Base-by-base conservation (phyloP, 768 basidiomycete species). In the Leccinum incarnatum region DNA sequence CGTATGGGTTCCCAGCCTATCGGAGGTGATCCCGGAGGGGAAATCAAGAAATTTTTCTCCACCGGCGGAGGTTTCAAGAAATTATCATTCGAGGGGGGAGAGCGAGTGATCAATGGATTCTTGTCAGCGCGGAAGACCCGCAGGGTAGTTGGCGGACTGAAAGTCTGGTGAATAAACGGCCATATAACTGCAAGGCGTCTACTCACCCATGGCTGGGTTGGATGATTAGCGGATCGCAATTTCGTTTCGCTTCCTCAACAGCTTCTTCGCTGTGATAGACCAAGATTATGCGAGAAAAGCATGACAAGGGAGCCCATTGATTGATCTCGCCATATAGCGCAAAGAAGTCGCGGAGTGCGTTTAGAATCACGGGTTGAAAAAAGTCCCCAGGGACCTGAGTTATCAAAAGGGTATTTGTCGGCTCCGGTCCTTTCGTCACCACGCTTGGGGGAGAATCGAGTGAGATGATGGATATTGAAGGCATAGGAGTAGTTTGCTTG, bases 11-110 rank as follows among this genome's bases (percentile, higher is more conserved):
- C 94, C 97, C 97, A 99, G 3, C 95, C 97, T 1, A 95, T 87
- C 0, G 97, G 97, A 0, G 97, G 97, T 0, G 95, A 97, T 5
- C 97, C 97, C 4, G 97, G 97, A 0, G 97, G 97, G 0, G 97
- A 98, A 62, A 99, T 95, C 50, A 99, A 81, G 75, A 98, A 98
- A 76, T 98, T 98, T 75, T 93, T 93, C 65, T 95, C 90, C 40
- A 87, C 64, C 0, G 81, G 75, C 0, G 96, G 96, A 0, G 95
- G 93, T 45, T 80, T 83, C 36, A 95, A 82, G 62, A 62, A 65
- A 50, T 68, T 64, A 48, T 63, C 67, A 30, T 67, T 57, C 17
- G 70, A 72, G 12, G 62, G 69, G 3, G 71, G 65, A 4, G 71
- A 73, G 14, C 54, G 72, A 58, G 72, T 73, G 55, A 80, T 75